Base-by-base conservation (phyloP, 2,329 filamentous ascomycete species). In the Penicillium griseofulvum region DNA sequence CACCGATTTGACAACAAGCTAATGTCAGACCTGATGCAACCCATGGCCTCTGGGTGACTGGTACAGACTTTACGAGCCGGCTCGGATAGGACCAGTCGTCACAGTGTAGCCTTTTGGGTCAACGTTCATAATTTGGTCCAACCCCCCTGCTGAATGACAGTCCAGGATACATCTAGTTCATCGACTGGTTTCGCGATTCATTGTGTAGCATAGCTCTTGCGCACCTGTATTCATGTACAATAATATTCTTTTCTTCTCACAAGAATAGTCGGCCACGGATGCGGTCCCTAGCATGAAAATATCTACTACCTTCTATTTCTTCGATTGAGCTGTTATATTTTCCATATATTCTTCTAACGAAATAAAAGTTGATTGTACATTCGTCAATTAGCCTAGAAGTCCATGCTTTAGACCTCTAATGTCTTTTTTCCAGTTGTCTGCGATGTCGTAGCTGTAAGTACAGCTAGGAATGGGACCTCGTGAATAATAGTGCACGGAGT, bases 101-200 rank as follows among this genome's bases (percentile, higher is more conserved):
- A 31, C 28, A 26, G n/a, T 9, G 10, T n/a, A 22, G 8, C 37
- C 11, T 10, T 16, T 11, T 2, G n/a, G 29, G 10, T 24, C 26
- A 31, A 31, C 14, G 17, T 17, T 29, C 28, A 33, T 43, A 31
- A n/a, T 19, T 33, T 17, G 17, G 26, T 17, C 19, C 47, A 44
- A 34, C 9, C 8, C 28, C 10, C 19, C 28, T 33, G 14, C 26
- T 2, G 36, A 26, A 28, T 24, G 12, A 16, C 28, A 34, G 47
- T 28, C n/a, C 22, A 43, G 12, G 28, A 10, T 28, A 16, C 17
- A 47, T 10, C 47, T 45, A 26, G 8, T 39, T 46, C 26, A n/a
- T 45, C 38, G 47, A 55, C 19, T 51, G 28, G 52, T 34, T 52
- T 55, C 28, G 47, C 44, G n/a, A 33, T 22, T 22, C 34, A n/a